phyloP scores from a whole-genome alignment of 129 eudicot species.

The Daucus carota region DNA sequence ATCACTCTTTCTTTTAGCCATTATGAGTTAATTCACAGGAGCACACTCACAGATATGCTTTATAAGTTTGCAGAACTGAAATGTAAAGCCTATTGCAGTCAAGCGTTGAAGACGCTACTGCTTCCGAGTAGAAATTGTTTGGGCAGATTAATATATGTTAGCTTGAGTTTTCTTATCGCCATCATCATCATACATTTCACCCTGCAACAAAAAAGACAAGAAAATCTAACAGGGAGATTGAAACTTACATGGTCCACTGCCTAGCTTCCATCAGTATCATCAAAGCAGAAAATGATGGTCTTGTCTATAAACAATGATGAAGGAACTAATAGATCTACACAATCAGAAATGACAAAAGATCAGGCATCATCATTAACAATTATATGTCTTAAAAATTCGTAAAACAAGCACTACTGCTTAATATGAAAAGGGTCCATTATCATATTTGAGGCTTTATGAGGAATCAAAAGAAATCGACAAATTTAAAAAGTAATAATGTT shows the following conservation, averaged over 20 bases:
- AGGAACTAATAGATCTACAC: constrained; percentile 14
- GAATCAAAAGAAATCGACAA: not conserved
- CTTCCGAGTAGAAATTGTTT: not conserved
- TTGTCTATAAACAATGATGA: not conserved
- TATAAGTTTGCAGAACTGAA: not conserved
- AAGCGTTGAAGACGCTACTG: not conserved
- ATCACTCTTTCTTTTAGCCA: not conserved
- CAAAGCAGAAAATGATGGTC: not conserved
- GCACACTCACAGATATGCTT: not conserved
- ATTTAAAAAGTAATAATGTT: not conserved
- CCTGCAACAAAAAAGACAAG: not conserved
- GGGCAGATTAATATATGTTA: not conserved
- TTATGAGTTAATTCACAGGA: not conserved
- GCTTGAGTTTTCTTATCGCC: not conserved
- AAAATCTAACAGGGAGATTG: not conserved
- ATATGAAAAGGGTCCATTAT: not conserved
- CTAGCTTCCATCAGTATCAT: constrained; percentile 14
- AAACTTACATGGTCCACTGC: constrained; percentile 14
- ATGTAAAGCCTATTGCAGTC: not conserved
- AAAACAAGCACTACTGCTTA: not conserved
- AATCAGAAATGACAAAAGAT: not conserved
- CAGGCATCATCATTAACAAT: not conserved
- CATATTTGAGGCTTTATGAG: not conserved
- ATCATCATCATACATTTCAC: not conserved
- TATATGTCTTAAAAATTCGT: not conserved